Conservation (phyloP, 495 filamentous ascomycete species). For the Aspergillus funiculosus region DNA sequence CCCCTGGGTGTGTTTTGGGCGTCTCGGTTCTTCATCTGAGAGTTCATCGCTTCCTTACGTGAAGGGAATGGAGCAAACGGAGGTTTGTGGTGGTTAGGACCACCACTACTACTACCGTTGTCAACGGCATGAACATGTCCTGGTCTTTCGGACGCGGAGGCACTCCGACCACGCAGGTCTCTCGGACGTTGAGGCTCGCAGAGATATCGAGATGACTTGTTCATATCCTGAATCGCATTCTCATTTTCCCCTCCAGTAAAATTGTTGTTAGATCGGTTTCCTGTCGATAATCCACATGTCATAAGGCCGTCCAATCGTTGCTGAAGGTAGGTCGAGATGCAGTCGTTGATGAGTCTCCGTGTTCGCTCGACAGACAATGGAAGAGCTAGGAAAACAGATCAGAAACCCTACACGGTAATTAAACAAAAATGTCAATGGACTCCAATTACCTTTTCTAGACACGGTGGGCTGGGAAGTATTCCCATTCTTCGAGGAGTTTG, state of each 20-base stretch:
- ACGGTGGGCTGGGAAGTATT: constrained; percentile 12
- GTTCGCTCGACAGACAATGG: constrained; percentile 46
- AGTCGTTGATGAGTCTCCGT: constrained; percentile 47
- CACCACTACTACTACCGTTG: constrained; percentile 3
- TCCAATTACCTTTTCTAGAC: constrained; percentile 23
- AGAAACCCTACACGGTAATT: constrained; percentile 1
- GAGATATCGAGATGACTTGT: constrained; percentile 16
- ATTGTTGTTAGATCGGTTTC: constrained; percentile 13
- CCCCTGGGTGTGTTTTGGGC: constrained; percentile 19
- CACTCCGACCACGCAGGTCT: constrained; percentile 28
- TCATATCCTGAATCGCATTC: constrained; percentile 5
- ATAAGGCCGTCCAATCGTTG: constrained; percentile 24
- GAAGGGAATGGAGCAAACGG: constrained; percentile 14
- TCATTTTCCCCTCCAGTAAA: constrained; percentile 11
- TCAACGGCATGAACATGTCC: constrained; percentile 16
- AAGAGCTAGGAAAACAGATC: constrained; percentile 22
- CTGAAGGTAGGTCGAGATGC: constrained; percentile 48
- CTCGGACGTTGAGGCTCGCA: constrained; percentile 16
- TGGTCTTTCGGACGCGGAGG: constrained; percentile 26
- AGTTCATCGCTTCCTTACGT: constrained; percentile 20
- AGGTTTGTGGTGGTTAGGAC: constrained; percentile 10
- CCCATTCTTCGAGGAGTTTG: constrained; percentile 12
- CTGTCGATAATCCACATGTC: constrained; percentile 15
- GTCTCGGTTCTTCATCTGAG: constrained; percentile 26
- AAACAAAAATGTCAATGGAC: constrained; percentile 1